Evolutionary conservation across 495 filamentous ascomycete species (phyloP).

Genomic region (Haplographium delicatum): DNA sequence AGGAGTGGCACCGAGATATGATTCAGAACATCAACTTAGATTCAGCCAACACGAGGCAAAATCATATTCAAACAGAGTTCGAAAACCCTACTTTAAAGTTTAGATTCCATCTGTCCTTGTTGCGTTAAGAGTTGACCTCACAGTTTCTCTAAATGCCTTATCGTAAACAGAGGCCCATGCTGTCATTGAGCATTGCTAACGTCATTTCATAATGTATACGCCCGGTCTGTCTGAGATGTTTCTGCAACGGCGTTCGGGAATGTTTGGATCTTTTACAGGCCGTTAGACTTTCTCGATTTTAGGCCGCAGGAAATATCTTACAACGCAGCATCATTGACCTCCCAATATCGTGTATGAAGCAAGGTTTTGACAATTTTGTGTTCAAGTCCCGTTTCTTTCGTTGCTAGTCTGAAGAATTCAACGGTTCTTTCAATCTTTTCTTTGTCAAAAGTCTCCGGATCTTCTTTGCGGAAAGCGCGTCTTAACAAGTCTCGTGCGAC

Average conservation of each 20-base stretch:
- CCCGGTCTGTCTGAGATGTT: conserved; percentile 31
- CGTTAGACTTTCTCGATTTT: too few relatives aligned
- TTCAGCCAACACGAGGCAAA: too few relatives aligned
- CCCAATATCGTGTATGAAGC: conserved; percentile 47
- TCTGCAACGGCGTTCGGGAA: neutral
- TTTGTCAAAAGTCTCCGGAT: conserved; percentile 47
- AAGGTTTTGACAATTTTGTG: conserved; percentile 77
- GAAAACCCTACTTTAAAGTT: too few relatives aligned
- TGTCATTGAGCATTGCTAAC: conserved; percentile 66
- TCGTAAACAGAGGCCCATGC: conserved; percentile 61
- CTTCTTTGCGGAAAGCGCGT: conserved; percentile 59
- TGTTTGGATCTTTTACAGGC: too few relatives aligned
- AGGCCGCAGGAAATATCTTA: too few relatives aligned
- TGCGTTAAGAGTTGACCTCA: too few relatives aligned
- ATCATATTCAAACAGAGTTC: too few relatives aligned
- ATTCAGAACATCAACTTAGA: too few relatives aligned
- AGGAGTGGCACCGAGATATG: too few relatives aligned
- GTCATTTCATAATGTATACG: conserved; percentile 60
- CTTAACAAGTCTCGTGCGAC: conserved; percentile 60
- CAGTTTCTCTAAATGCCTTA: too few relatives aligned
- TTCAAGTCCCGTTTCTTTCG: conserved; percentile 62
- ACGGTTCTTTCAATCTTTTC: conserved; percentile 66
- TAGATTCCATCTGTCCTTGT: too few relatives aligned
- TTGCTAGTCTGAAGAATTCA: conserved; percentile 68
- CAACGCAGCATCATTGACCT: too few relatives aligned